Percentiles rank a stretch among this genome's conserved stretches.
phyloP scores from a whole-genome alignment of 306 rosid species.

The Glycine soja region DNA sequence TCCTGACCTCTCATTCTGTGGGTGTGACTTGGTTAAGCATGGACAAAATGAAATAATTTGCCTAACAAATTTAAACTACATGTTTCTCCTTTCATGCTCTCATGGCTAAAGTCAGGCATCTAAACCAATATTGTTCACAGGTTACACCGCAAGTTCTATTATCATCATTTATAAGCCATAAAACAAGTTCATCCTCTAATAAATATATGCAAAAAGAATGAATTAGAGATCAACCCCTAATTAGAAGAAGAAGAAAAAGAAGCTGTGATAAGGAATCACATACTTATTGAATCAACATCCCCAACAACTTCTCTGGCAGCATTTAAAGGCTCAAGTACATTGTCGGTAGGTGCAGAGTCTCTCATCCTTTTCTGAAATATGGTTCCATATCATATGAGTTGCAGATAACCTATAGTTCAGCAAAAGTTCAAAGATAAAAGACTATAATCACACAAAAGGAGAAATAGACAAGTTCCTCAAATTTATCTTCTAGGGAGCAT shows the following conservation, averaged over 20 bases:
- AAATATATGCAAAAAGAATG: slow-evolving; percentile 4
- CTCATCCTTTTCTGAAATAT: slow-evolving; percentile 68
- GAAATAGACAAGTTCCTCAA: slow-evolving; percentile 13
- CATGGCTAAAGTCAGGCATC: slow-evolving; percentile 29
- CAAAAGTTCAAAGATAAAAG: slow-evolving; percentile 28
- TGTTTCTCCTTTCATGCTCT: slow-evolving; percentile 36
- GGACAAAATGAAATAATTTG: slow-evolving; percentile 39
- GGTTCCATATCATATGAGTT: slow-evolving; percentile 44
- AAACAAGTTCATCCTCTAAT: slow-evolving; percentile 23
- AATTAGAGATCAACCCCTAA: too few relatives aligned
- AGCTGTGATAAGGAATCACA: slow-evolving; percentile 42
- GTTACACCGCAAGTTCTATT: slow-evolving; percentile 19
- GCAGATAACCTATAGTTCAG: slow-evolving; percentile 33
- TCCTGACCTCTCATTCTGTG: slow-evolving; percentile 26
- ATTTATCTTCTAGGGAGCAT: background rate
- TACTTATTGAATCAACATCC: slow-evolving; percentile 61
- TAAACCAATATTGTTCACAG: slow-evolving; percentile 31
- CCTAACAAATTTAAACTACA: slow-evolving; percentile 23
- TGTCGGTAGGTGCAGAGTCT: slow-evolving; percentile 47
- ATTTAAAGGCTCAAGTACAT: slow-evolving; percentile 56
- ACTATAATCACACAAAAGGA: slow-evolving; percentile 16
- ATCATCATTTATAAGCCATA: slow-evolving; percentile 33
- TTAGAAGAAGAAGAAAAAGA: too few relatives aligned
- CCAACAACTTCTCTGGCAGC: slow-evolving; percentile 52
- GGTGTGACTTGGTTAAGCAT: slow-evolving; percentile 17